Evolutionary conservation across 2,329 filamentous ascomycete species (phyloP).

Genomic region (Phyllosticta ampelicida): DNA sequence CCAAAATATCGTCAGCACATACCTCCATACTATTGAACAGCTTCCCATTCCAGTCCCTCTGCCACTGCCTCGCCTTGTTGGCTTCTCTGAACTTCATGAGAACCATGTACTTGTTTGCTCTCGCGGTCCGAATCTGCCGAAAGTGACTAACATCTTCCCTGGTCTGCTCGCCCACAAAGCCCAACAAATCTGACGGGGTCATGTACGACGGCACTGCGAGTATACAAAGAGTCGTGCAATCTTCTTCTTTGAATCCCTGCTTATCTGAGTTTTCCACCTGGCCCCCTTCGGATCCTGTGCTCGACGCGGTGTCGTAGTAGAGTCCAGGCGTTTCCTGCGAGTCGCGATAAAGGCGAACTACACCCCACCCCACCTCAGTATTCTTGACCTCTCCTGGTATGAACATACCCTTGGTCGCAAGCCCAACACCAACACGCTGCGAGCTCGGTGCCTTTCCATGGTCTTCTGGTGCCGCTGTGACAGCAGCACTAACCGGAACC

Average conservation of each 20-base stretch:
- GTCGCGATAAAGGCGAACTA: slow-evolving; percentile 90
- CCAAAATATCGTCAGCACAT: slow-evolving; percentile 19
- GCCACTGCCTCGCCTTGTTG: slow-evolving; percentile 66
- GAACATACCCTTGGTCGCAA: slow-evolving; percentile 74
- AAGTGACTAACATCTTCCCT: slow-evolving; percentile 84
- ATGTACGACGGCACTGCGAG: slow-evolving; percentile 91
- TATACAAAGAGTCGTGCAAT: slow-evolving; percentile 84
- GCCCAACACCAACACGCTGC: slow-evolving; percentile 35
- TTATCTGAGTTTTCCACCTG: slow-evolving; percentile 15
- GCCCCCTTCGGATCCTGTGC: slow-evolving; percentile 26
- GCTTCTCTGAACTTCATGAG: slow-evolving; percentile 83
- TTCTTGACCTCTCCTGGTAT: slow-evolving; percentile 58
- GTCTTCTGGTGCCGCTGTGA: slow-evolving; percentile 17
- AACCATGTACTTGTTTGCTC: slow-evolving; percentile 86
- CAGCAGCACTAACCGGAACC: slow-evolving; percentile 9
- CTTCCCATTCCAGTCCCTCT: slow-evolving; percentile 80
- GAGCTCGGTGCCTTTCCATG: slow-evolving; percentile 24
- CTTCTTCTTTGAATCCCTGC: slow-evolving; percentile 39
- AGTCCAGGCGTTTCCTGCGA: slow-evolving; percentile 59
- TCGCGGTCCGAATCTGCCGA: slow-evolving; percentile 80
- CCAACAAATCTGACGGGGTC: slow-evolving; percentile 79
- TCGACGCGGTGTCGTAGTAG: slow-evolving; percentile 36
- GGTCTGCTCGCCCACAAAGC: slow-evolving; percentile 82
- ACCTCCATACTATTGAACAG: slow-evolving; percentile 88
- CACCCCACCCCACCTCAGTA: slow-evolving; percentile 78